These are phyloP conservation scores for Pseudogymnoascus sp. DNA, from an alignment of 2,329 filamentous ascomycete genomes.

Conservation along the genomic window DNA sequence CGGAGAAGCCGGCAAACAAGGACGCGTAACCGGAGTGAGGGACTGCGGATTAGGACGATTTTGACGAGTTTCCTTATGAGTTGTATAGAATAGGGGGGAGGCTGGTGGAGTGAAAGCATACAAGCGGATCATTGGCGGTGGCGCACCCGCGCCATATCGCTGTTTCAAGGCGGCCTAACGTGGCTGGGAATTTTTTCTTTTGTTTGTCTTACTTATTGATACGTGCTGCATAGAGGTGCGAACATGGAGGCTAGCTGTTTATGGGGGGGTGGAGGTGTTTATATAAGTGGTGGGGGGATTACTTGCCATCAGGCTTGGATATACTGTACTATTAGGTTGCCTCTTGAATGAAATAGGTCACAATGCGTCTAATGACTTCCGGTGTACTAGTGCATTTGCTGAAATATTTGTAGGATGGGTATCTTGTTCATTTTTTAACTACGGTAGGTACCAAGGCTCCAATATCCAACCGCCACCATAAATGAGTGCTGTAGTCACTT, in stretches of 20 bases:
- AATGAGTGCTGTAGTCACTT: too few relatives aligned
- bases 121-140: neutral
- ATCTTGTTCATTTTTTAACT: too few relatives aligned
- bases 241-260: neutral
- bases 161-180: neutral
- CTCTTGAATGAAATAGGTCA: neutral
- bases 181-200: neutral
- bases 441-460: too few relatives aligned
- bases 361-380: too few relatives aligned
- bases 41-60: neutral
- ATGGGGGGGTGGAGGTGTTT: neutral
- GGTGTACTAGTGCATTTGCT: too few relatives aligned
- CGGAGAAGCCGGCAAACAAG: neutral
- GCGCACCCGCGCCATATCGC: neutral
- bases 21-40: neutral
- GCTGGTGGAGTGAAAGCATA: neutral
- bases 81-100: conserved; percentile 2
- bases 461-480: too few relatives aligned
- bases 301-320: neutral
- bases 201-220: neutral
- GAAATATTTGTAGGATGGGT: too few relatives aligned
- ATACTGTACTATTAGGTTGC: conserved; percentile 1
- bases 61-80: neutral
- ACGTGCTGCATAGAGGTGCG: neutral
- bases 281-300: neutral